Conservation (phyloP, 192 early-diverging fungal genomes). For the Chytriomyces confervae region DNA sequence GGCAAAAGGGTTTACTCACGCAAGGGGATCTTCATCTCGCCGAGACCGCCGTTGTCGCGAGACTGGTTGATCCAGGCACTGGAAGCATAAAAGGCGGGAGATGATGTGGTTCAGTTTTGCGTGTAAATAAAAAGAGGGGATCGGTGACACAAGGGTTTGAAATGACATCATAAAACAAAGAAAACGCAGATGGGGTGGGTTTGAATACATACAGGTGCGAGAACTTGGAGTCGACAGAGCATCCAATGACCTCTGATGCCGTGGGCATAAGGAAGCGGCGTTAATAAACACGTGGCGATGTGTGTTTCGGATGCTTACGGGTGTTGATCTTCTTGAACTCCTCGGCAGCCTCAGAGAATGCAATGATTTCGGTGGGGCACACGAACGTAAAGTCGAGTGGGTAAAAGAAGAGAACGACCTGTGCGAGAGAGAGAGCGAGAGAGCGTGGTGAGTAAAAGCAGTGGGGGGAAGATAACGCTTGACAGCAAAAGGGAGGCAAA, state of each 20-base stretch:
- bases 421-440: neutral
- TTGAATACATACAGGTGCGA: constrained; percentile 66
- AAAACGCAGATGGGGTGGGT: neutral
- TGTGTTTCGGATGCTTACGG: constrained; percentile 2
- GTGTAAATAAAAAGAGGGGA: neutral
- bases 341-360: constrained; percentile 80
- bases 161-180: constrained; percentile 1
- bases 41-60: constrained; percentile 89
- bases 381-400: constrained; percentile 71
- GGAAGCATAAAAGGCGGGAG: neutral
- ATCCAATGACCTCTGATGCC: constrained; percentile 60
- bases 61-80: constrained; percentile 83
- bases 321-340: constrained; percentile 79
- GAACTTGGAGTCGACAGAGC: constrained; percentile 65
- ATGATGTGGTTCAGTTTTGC: neutral
- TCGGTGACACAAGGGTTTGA: neutral
- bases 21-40: constrained; percentile 90
- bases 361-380: constrained; percentile 84
- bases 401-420: constrained; percentile 61
- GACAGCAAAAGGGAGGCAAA: neutral
- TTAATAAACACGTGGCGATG: neutral
- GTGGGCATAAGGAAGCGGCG: neutral
- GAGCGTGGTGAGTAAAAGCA: neutral
- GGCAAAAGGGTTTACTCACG: constrained; percentile 33
- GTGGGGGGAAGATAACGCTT: neutral